phyloP scores from a whole-genome alignment of 148 eudicot genomes.

The Vaccinium myrtillus region DNA sequence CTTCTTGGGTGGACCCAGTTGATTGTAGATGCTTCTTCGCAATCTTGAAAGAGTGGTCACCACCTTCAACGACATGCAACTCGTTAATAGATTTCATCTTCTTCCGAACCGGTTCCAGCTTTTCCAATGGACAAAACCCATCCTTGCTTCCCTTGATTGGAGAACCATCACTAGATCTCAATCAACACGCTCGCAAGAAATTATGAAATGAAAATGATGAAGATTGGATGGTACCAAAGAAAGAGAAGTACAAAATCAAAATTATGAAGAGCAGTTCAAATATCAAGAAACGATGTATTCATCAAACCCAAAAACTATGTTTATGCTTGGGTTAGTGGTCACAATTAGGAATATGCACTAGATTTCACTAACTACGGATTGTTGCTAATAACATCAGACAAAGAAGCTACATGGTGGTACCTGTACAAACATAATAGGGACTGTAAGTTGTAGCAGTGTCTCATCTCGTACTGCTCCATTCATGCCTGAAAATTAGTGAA shows the following conservation, averaged over 20 bases:
- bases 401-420: conserved; percentile 25
- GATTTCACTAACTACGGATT: background rate
- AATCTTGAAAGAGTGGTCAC: conserved; percentile 86
- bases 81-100: conserved; percentile 44
- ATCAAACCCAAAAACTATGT: background rate
- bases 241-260: background rate
- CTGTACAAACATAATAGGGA: conserved; percentile 89
- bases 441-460: conserved; percentile 54
- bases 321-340: background rate
- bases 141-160: conserved; percentile 74
- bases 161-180: background rate
- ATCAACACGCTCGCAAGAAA: conserved; percentile 1
- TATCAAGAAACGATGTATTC: background rate
- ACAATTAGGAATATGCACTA: background rate
- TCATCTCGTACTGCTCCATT: conserved; percentile 70
- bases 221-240: background rate
- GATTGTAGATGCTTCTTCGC: conserved; percentile 59
- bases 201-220: background rate
- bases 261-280: background rate
- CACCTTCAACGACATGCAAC: conserved; percentile 75
- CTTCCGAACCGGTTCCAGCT: conserved; percentile 54
- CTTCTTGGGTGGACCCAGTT: conserved; percentile 52
- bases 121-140: conserved; percentile 66
- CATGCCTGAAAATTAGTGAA: conserved; percentile 40
- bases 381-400: background rate